These are phyloP conservation scores for Mortierella sp. DNA, from an alignment of 371 early-diverging fungal genomes.

Conservation along the genomic window DNA sequence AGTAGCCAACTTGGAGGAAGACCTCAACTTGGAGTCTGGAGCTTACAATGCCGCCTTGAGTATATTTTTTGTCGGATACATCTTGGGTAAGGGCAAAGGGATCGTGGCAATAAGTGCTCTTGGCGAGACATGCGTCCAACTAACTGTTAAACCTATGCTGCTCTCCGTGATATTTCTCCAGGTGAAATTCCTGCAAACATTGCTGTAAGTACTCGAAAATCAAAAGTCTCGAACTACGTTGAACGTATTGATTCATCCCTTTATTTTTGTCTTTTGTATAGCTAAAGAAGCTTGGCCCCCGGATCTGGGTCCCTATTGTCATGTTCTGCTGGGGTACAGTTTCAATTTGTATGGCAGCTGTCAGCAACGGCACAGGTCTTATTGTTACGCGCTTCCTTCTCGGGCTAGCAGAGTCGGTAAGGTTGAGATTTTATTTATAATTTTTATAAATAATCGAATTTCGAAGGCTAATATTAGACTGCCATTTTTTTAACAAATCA, in stretches of 20 bases:
- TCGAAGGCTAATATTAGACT: too few relatives aligned
- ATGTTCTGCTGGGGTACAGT: constrained; percentile 75
- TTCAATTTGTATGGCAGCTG: constrained; percentile 70
- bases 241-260: background rate
- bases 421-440: too few relatives aligned
- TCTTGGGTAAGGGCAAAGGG: constrained; percentile 70
- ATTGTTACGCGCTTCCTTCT: constrained; percentile 74
- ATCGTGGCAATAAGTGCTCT: background rate
- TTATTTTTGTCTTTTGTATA: constrained; percentile 23
- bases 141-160: background rate
- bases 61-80: constrained; percentile 80
- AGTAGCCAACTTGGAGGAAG: constrained; percentile 62
- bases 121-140: background rate
- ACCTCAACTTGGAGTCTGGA: constrained; percentile 60
- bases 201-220: constrained; percentile 20
- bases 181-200: constrained; percentile 39
- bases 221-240: too few relatives aligned
- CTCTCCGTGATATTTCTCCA: background rate
- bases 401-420: constrained; percentile 68
- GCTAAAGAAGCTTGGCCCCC: constrained; percentile 60
- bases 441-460: too few relatives aligned
- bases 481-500: too few relatives aligned
- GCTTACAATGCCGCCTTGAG: constrained; percentile 75
- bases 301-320: constrained; percentile 70
- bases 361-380: constrained; percentile 62